These are phyloP conservation scores for Fraxinus anomala DNA, from an alignment of 257 asterid species.

Conservation along the genomic window DNA sequence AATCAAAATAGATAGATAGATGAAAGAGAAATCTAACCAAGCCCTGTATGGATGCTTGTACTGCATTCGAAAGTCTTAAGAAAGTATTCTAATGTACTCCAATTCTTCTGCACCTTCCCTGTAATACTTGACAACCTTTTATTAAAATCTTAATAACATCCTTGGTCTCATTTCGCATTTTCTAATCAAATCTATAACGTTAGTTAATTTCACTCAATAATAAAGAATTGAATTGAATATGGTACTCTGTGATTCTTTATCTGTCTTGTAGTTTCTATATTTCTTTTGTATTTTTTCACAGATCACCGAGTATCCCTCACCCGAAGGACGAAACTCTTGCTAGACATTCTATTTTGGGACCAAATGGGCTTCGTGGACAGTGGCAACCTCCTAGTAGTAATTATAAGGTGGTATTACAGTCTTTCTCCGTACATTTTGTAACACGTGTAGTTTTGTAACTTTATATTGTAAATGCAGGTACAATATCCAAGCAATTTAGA, in stretches of 20 bases:
- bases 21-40: not conserved
- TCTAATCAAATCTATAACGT: conserved; percentile 8
- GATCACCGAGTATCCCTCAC: conserved; percentile 63
- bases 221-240: conserved; percentile 18
- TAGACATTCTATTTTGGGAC: conserved; percentile 91
- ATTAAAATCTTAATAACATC: conserved; percentile 8
- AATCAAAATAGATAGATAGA: not conserved
- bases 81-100: too few relatives aligned
- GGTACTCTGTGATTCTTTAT: conserved; percentile 11
- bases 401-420: conserved; percentile 51
- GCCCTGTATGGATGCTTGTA: not conserved
- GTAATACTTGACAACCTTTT: too few relatives aligned
- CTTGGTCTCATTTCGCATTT: conserved; percentile 19
- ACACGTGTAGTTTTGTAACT: conserved; percentile 14
- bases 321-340: conserved; percentile 89
- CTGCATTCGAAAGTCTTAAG: not conserved
- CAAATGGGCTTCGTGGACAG: conserved; percentile 81
- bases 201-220: conserved; percentile 1
- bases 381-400: conserved; percentile 77
- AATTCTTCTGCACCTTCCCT: too few relatives aligned
- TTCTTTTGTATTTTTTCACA: conserved; percentile 30
- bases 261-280: conserved; percentile 20
- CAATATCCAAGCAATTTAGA: conserved; percentile 78
- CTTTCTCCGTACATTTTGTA: conserved; percentile 23
- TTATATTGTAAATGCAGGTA: conserved; percentile 59